Conservation (phyloP, 257 asterid genomes). For the Nicotiana benthamiana region DNA sequence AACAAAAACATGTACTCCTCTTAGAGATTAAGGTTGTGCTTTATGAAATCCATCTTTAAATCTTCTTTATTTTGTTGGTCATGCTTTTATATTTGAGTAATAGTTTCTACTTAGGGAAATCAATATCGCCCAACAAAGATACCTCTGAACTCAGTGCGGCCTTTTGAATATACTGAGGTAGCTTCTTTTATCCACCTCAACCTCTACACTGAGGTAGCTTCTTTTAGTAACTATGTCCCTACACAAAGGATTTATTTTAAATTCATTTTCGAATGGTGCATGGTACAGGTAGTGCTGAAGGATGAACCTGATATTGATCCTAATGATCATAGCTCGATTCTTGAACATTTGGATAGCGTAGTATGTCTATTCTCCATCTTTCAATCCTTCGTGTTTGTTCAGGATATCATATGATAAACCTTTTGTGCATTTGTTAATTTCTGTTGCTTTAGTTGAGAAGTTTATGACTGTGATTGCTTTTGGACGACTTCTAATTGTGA, state of each 20-base stretch:
- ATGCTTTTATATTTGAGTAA: slow-evolving; percentile 14
- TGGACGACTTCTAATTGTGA: slow-evolving; percentile 12
- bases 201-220: slow-evolving; percentile 65
- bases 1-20: slow-evolving; percentile 87
- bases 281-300: slow-evolving; percentile 72
- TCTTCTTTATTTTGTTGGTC: not conserved
- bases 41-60: not conserved
- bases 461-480: not conserved
- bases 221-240: slow-evolving; percentile 13
- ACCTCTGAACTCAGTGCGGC: slow-evolving; percentile 89
- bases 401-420: slow-evolving; percentile 3
- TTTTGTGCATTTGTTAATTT: not conserved
- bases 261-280: slow-evolving; percentile 15
- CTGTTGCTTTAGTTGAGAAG: not conserved
- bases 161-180: slow-evolving; percentile 94
- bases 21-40: slow-evolving; percentile 82
- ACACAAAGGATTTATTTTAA: slow-evolving; percentile 11
- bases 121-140: slow-evolving; percentile 95
- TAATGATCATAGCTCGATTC: slow-evolving; percentile 85
- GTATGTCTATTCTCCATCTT: slow-evolving; percentile 29
- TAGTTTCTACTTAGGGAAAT: slow-evolving; percentile 51
- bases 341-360: slow-evolving; percentile 91
- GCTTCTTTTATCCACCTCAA: slow-evolving; percentile 9
- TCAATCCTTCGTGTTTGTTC: slow-evolving; percentile 13
- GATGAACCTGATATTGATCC: slow-evolving; percentile 88